phyloP scores from a whole-genome alignment of 2,329 filamentous ascomycete genomes.

The Xylaria sp. region DNA sequence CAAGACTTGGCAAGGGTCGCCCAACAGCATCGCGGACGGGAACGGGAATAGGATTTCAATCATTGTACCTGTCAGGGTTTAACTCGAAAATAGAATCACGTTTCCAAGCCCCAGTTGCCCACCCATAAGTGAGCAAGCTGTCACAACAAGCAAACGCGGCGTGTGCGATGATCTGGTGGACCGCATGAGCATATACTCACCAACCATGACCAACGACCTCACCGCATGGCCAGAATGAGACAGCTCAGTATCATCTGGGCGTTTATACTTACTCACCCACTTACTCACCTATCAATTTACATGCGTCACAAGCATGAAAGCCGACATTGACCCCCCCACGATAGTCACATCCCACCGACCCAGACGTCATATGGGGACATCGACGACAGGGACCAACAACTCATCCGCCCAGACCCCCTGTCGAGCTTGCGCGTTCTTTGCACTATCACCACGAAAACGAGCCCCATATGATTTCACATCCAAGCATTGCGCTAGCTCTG shows the following conservation, averaged over 20 bases:
- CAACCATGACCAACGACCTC: slow-evolving; percentile 20
- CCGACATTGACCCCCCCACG: not conserved
- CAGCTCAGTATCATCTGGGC: slow-evolving; percentile 12
- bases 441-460: slow-evolving; percentile 25
- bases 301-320: not conserved
- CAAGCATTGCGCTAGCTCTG: slow-evolving; percentile 24
- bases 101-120: not conserved
- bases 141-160: not conserved
- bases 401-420: slow-evolving; percentile 22
- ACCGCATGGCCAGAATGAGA: slow-evolving; percentile 14
- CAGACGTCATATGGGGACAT: slow-evolving; percentile 28
- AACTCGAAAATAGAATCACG: not conserved
- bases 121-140: slow-evolving; percentile 1
- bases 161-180: slow-evolving; percentile 7
- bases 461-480: slow-evolving; percentile 21
- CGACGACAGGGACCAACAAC: slow-evolving; percentile 21
- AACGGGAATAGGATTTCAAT: slow-evolving; percentile 5
- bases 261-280: slow-evolving; percentile 12
- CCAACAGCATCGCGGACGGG: slow-evolving; percentile 5
- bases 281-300: not conserved
- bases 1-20: slow-evolving; percentile 29
- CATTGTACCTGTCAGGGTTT: not conserved
- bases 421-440: slow-evolving; percentile 28
- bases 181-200: slow-evolving; percentile 22
- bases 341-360: slow-evolving; percentile 6